Evolutionary conservation across 441 rosid genomes (phyloP).

Genomic region (Gossypium trilobum): DNA sequence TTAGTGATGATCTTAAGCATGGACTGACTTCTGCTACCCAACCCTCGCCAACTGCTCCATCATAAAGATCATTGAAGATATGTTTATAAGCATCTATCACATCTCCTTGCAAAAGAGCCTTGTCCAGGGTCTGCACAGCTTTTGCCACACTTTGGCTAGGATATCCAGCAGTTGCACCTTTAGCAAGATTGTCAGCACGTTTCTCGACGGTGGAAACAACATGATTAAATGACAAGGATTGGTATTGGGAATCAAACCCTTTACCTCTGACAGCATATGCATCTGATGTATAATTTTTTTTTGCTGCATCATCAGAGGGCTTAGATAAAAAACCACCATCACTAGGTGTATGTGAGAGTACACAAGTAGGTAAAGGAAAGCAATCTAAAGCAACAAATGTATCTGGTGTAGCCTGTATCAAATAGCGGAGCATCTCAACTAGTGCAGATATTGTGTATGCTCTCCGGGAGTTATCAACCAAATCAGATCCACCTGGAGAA

Average conservation of each 20-base stretch:
- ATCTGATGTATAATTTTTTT: slow-evolving; percentile 48
- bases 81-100: slow-evolving; percentile 51
- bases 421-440: slow-evolving; percentile 84
- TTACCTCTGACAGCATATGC: slow-evolving; percentile 49
- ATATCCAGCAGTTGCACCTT: slow-evolving; percentile 64
- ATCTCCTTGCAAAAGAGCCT: slow-evolving; percentile 74
- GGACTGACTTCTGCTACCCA: slow-evolving; percentile 88
- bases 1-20: slow-evolving; percentile 71
- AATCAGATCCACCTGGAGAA: slow-evolving; percentile 87
- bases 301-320: slow-evolving; percentile 59
- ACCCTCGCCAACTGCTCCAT: slow-evolving; percentile 62
- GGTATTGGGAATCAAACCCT: slow-evolving; percentile 64
- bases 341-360: slow-evolving; percentile 55
- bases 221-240: slow-evolving; percentile 63
- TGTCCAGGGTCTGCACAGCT: slow-evolving; percentile 88
- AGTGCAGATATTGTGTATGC: slow-evolving; percentile 84
- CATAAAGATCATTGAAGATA: slow-evolving; percentile 74
- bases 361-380: slow-evolving; percentile 81
- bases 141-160: slow-evolving; percentile 66
- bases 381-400: slow-evolving; percentile 92
- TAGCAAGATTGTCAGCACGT: slow-evolving; percentile 68
- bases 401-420: slow-evolving; percentile 88
- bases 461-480: slow-evolving; percentile 90
- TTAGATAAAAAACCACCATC: slow-evolving; percentile 64
- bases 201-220: slow-evolving; percentile 67